Base-by-base conservation (phyloP, 345 rosid species). In the Murraya koenigii region DNA sequence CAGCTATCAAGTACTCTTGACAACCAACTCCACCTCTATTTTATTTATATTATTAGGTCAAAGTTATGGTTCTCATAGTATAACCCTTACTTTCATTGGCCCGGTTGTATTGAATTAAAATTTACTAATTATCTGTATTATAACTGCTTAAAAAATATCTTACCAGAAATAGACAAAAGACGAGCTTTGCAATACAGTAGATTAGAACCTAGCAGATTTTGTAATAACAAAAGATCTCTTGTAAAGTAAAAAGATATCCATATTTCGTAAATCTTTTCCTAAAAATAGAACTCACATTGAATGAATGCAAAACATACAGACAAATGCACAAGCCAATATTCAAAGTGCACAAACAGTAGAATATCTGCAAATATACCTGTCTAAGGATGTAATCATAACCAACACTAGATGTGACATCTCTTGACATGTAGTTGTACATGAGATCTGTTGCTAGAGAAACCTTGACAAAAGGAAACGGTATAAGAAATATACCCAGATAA, bases 341-440 rank as follows among this genome's bases (percentile, higher is more conserved):
- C 26, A 23, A 2, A 47, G 59, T 49, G 47, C 67, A 63, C 22
- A 63, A 30, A 75, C 33, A 75, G 3, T 23, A 72, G 64, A 55
- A 58, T 28, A 61, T 69, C 59, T 49, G 73, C 20, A 69, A 79
- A 71, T 56, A 83, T 91, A 96, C 99, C 89, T 96, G 99, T 92
- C 99, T 83, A 33, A 96, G 94, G 65, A 91, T 85, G 91, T 94
- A 96, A 88, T 96, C 99, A 79, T 96, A 96, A 41, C 99, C 97
- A 32, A 91, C 89, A 86, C 95, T 96, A 69, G 98, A 86, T 33
- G 97, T 90, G 61, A 85, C 98, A 75, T 96, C 99, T 82, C 82
- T 89, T 84, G 97, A 88, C 87, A 96, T 72, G 85, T 86, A 91
- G 88, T 96, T 96, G 89, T 85, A 96, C 96, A 90, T 86, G 82